These are phyloP conservation scores for Kuraishia cidri DNA, from an alignment of 805 yeast genomes.

Conservation along the genomic window DNA sequence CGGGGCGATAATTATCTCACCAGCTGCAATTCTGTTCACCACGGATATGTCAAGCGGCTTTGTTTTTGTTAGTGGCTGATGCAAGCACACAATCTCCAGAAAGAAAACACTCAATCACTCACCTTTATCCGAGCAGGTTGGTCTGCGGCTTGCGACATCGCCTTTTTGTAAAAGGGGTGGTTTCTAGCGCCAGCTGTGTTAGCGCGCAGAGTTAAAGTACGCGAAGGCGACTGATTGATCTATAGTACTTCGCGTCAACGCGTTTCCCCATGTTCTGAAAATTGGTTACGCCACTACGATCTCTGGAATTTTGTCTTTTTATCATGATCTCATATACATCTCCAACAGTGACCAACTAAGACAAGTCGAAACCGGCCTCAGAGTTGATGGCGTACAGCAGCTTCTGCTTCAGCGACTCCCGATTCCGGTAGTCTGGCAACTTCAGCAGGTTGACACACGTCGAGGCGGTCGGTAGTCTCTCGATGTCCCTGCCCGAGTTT, in stretches of 20 bases:
- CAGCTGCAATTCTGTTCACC: constrained; percentile 91
- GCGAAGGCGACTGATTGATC: no score
- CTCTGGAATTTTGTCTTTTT: no score
- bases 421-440: constrained; percentile 73
- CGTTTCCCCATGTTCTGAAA: no score
- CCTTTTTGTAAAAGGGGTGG: neutral
- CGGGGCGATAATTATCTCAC: constrained; percentile 91
- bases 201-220: no score
- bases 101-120: no score
- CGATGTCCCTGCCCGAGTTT: constrained; percentile 45
- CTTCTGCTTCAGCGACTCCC: constrained; percentile 47
- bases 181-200: no score
- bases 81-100: no score
- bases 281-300: no score
- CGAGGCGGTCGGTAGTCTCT: constrained; percentile 80
- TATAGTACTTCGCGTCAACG: no score
- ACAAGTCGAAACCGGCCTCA: constrained; percentile 82
- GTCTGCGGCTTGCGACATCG: neutral
- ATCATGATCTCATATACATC: no score
- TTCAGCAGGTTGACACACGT: constrained; percentile 88
- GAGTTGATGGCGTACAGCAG: constrained; percentile 71
- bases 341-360: no score
- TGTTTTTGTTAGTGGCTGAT: neutral
- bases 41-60: constrained; percentile 51
- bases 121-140: constrained; percentile 1